Evolutionary conservation across 352 stramenopile genomes (phyloP).

Genomic region (Plasmopara muralis): DNA sequence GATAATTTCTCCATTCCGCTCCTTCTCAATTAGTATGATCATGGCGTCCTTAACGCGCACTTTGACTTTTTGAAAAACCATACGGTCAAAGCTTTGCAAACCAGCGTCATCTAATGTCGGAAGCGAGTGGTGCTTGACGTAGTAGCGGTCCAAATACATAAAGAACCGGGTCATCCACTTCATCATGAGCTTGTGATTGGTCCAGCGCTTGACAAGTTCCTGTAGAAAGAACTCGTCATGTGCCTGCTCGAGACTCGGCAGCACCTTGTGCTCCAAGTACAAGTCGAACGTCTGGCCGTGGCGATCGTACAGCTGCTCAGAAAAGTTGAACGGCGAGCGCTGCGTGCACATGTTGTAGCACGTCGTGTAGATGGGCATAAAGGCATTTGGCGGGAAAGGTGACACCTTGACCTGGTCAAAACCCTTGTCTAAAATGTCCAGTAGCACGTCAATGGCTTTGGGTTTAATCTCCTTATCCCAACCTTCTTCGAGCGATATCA

Average conservation of each 20-base stretch:
- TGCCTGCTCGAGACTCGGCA: constrained; percentile 82
- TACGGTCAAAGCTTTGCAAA: constrained; percentile 74
- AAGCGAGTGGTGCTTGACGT: constrained; percentile 96
- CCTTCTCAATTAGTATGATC: constrained; percentile 95
- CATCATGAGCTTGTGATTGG: constrained; percentile 99
- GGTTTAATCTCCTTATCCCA: constrained; percentile 87
- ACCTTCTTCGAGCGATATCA: constrained; percentile 81
- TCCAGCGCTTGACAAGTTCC: constrained; percentile 95
- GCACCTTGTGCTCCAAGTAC: constrained; percentile 87
- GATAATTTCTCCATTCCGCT: constrained; percentile 96
- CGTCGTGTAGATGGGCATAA: constrained; percentile 89
- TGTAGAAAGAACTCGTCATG: constrained; percentile 94
- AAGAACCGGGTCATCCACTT: constrained; percentile 99
- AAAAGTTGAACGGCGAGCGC: constrained; percentile 98
- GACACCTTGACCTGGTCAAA: constrained; percentile 78
- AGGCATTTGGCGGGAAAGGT: constrained; percentile 76
- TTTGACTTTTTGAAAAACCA: constrained; percentile 84
- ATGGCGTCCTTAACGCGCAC: constrained; percentile 84
- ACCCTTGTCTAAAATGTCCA: constrained; percentile 80
- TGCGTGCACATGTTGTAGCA: constrained; percentile 99
- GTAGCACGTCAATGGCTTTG: constrained; percentile 84
- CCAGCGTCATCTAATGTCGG: constrained; percentile 92
- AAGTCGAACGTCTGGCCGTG: constrained; percentile 90
- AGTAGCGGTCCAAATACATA: constrained; percentile 98
- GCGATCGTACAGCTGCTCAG: constrained; percentile 96